phyloP scores from a whole-genome alignment of 1,284 basidiomycete species.

The Sanghuangporus weigelae region DNA sequence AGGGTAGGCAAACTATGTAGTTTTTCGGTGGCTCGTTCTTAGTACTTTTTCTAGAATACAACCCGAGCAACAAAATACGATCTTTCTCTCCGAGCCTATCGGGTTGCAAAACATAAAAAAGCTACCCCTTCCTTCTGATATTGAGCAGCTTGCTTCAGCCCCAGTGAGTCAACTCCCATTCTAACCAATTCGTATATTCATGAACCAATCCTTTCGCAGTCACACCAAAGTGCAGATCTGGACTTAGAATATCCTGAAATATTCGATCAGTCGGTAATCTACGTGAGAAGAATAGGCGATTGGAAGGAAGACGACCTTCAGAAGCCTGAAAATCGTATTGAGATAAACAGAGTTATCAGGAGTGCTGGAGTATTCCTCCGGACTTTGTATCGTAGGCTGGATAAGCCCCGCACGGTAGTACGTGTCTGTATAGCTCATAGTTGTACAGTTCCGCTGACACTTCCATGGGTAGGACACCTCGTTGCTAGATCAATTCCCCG shows the following conservation, averaged over 20 bases:
- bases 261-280: neutral
- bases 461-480: neutral
- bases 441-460: neutral
- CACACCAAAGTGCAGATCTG: neutral
- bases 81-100: neutral
- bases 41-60: neutral
- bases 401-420: neutral
- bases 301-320: neutral
- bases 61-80: neutral
- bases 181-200: neutral
- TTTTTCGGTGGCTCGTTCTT: neutral
- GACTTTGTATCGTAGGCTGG: neutral
- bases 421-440: neutral
- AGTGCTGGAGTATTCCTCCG: neutral
- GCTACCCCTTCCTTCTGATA: neutral
- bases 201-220: neutral
- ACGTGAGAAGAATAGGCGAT: neutral
- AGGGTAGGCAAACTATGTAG: neutral
- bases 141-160: neutral
- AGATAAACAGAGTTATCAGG: neutral
- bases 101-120: neutral
- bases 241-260: neutral
- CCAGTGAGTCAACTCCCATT: neutral
- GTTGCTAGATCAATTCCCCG: conserved; percentile 25
- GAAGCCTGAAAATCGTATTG: neutral